Percentiles rank a stretch among this genome's conserved stretches.
phyloP scores from a whole-genome alignment of 2,329 filamentous ascomycete genomes.

The Hypoxylon sp. region DNA sequence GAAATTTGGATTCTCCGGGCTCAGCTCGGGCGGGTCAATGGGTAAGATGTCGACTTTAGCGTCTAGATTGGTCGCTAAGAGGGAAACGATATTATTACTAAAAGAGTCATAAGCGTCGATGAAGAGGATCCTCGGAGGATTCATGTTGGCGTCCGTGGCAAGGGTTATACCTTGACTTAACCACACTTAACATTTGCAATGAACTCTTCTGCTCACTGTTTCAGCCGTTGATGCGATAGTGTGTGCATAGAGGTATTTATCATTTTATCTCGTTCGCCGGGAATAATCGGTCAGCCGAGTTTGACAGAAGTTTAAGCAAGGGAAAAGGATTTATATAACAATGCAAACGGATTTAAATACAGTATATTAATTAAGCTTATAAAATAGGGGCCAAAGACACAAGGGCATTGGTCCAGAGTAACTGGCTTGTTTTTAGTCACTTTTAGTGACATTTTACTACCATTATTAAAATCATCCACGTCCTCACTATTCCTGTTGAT shows the following conservation, averaged over 20 bases:
- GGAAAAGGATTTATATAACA: slow-evolving; percentile 6
- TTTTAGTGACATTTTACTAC: no score
- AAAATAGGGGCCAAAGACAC: slow-evolving; percentile 21
- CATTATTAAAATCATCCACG: no score
- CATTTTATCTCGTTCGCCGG: slow-evolving; percentile 22
- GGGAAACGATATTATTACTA: slow-evolving; percentile 89
- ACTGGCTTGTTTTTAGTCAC: no score
- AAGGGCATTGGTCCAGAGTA: slow-evolving; percentile 20
- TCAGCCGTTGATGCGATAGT: slow-evolving; percentile 2
- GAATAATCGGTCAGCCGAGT: not conserved
- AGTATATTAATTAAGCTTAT: slow-evolving; percentile 32
- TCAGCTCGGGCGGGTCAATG: slow-evolving; percentile 70
- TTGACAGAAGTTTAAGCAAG: slow-evolving; percentile 14
- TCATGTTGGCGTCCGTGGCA: slow-evolving; percentile 40
- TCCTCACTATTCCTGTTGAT: no score
- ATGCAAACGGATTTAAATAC: no score
- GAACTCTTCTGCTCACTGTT: not conserved
- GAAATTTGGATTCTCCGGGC: slow-evolving; percentile 53
- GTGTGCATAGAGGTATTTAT: slow-evolving; percentile 19
- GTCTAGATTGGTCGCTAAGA: slow-evolving; percentile 74
- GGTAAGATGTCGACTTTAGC: slow-evolving; percentile 75
- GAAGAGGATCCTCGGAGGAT: slow-evolving; percentile 72
- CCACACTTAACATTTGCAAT: no score
- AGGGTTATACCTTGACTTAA: slow-evolving; percentile 15
- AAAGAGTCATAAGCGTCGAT: slow-evolving; percentile 98